Base-by-base conservation (phyloP, 2,329 filamentous ascomycete species). In the Tolypocladium paradoxum region DNA sequence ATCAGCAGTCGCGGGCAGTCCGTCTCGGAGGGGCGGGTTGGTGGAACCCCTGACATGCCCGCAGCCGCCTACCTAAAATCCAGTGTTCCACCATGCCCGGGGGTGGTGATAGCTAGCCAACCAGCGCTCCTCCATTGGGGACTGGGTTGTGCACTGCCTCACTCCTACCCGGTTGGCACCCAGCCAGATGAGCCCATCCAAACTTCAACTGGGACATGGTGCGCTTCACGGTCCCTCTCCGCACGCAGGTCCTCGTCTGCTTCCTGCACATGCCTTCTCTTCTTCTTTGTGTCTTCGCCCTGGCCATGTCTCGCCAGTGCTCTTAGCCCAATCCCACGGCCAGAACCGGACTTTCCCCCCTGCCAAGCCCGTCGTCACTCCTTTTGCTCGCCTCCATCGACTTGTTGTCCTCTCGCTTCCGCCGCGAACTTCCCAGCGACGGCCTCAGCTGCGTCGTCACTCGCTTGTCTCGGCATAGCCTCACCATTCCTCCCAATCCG, bases 401-500 rank as follows among this genome's bases (percentile, higher is more conserved):
- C 34, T 27, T 31, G 40, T 37, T 27, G 45, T 46, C 43, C 46
- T 40, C 36, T 34, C 51, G 48, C 37, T 36, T 31, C 45, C 27
- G 34, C 29, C n/a, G 31, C 48, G 16, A 36, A 1, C 38, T 37
- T 45, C 35, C 47, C 38, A 14, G 29, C 43, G 24, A 31, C 27
- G 11, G 43, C 43, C 43, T 31, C 24, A 27, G 22, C 22, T 27
- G 40, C 40, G 8, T 27, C 40, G 40, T 45, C 52, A 31, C 50
- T 29, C 24, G 8, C 14, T 18, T 24, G n/a, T 31, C 27, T 38
- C 48, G 48, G 35, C 48, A 53, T 51, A 56, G 51, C 53, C 55
- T 54, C 53, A 43, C 29, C 34, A 40, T 46, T 36, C 51, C 18
- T 53, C 34, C 33, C 47, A 35, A 29, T 35, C 18, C 40, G 20